Base-by-base conservation (phyloP, 169 alveolate genomes). In the Plasmodium gaboni region DNA sequence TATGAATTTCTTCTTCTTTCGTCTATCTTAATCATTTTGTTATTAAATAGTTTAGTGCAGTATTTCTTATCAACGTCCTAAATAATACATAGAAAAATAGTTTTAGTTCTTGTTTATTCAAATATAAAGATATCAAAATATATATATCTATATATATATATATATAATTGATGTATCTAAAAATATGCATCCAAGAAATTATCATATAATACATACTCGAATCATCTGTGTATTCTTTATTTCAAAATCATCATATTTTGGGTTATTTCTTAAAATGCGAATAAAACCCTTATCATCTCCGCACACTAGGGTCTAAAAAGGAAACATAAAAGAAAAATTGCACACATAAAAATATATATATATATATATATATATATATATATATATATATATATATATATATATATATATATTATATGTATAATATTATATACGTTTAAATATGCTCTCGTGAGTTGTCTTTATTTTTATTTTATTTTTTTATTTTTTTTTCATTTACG, bases 271-370 rank as follows among this genome's bases (percentile, higher is more conserved):
- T 67, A 80, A 67, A 67, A 80, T 80, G 8, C 89, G 63, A 2
- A 80, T 46, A 59, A 80, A 64, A 8, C 89, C 89, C 48, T 80
- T 65, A 55, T 80, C 80, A 50, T 80, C 89, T 10, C 89, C 89
- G 22, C 89, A 80, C 55, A 80, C 65, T n/a, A 80, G 65, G 2
- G 89, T 80, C 89, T 80, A 38, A 38, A 22, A n/a, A 50, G 22
- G 24, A 32, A 70, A 7, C n/a, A 59, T 59, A 48, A 28, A 48
- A 6, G 50, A 46, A 15, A 19, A 59, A 59, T 59, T 64, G 32
- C 6, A 24, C 7, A 19, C 44, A 46, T 42, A 48, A n/a, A 7
- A 32, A 48, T 70, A 19, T 44, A 57, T 26, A 22, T 50, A 70
- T n/a, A 50, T 24, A 70, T 51, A 50, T 28, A 12, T 44, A 19